Conservation (phyloP, 2,329 filamentous ascomycete genomes). For the Fusarium vanettenii region DNA sequence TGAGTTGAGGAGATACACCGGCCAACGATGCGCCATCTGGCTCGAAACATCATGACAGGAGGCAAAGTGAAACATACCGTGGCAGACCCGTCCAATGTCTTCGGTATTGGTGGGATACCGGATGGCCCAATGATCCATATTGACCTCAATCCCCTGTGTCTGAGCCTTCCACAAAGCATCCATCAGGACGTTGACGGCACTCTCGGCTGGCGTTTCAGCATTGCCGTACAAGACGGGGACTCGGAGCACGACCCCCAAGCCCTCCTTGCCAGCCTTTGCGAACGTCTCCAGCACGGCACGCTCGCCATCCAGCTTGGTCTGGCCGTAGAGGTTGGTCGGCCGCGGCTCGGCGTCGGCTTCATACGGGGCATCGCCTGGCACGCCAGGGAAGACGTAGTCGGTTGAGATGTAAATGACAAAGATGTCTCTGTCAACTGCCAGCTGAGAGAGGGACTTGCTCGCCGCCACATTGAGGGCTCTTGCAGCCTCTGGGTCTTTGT, state of each 20-base stretch:
- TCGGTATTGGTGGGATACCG: conserved; percentile 91
- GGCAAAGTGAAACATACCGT: conserved; percentile 59
- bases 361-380: conserved; percentile 86
- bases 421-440: conserved; percentile 71
- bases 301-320: conserved; percentile 71
- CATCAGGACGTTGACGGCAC: conserved; percentile 84
- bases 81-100: conserved; percentile 83
- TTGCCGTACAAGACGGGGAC: conserved; percentile 88
- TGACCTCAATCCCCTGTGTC: conserved; percentile 69
- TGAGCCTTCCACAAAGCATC: conserved; percentile 81
- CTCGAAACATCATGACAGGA: conserved; percentile 19
- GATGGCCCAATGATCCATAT: conserved; percentile 88
- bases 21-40: not conserved
- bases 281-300: conserved; percentile 74
- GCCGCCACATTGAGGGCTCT: conserved; percentile 80
- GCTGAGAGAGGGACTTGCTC: conserved; percentile 72
- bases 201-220: conserved; percentile 77
- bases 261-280: conserved; percentile 58
- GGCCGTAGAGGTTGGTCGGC: conserved; percentile 81
- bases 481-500: conserved; percentile 81
- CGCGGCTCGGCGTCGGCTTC: conserved; percentile 69
- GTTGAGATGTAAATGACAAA: conserved; percentile 84
- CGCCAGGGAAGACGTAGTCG: conserved; percentile 83
- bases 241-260: conserved; percentile 76
- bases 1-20: not conserved